Conservation (phyloP, 176 grass and related monocot genomes). For the Oryza rufipogon region DNA sequence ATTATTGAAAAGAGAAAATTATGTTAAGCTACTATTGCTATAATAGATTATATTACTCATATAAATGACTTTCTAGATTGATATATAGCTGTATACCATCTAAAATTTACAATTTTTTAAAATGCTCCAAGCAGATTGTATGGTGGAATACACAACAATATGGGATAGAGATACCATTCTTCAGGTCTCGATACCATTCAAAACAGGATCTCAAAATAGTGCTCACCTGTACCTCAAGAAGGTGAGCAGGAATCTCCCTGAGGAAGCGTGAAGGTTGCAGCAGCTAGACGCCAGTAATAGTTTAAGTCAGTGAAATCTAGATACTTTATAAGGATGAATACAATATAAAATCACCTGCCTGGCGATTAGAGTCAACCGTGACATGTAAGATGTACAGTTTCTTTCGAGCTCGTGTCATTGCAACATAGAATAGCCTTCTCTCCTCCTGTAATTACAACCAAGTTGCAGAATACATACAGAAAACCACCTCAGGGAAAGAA, state of each 20-base stretch:
- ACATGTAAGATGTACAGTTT: slow-evolving; percentile 80
- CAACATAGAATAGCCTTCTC: slow-evolving; percentile 89
- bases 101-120: not conserved
- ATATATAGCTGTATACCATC: not conserved
- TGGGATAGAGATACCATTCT: not conserved
- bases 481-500: slow-evolving; percentile 17
- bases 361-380: slow-evolving; percentile 79
- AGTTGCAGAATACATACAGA: slow-evolving; percentile 12
- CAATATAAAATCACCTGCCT: slow-evolving; percentile 52
- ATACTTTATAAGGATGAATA: slow-evolving; percentile 23
- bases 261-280: slow-evolving; percentile 92
- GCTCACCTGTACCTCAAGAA: slow-evolving; percentile 80
- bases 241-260: slow-evolving; percentile 80
- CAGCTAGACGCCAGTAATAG: slow-evolving; percentile 60
- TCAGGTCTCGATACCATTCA: not conserved
- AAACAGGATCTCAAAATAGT: slow-evolving; percentile 31
- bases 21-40: slow-evolving; percentile 4
- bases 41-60: not conserved
- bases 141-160: slow-evolving; percentile 19
- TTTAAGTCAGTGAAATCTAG: slow-evolving; percentile 24
- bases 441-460: slow-evolving; percentile 72
- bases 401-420: slow-evolving; percentile 92
- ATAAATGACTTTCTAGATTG: not conserved
- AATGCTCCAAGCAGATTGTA: not conserved
- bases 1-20: slow-evolving; percentile 15